Evolutionary conservation across 768 basidiomycete species (phyloP), one percentile per base, ranked within the genome.

Genomic region (Pleurotus platypus): DNA sequence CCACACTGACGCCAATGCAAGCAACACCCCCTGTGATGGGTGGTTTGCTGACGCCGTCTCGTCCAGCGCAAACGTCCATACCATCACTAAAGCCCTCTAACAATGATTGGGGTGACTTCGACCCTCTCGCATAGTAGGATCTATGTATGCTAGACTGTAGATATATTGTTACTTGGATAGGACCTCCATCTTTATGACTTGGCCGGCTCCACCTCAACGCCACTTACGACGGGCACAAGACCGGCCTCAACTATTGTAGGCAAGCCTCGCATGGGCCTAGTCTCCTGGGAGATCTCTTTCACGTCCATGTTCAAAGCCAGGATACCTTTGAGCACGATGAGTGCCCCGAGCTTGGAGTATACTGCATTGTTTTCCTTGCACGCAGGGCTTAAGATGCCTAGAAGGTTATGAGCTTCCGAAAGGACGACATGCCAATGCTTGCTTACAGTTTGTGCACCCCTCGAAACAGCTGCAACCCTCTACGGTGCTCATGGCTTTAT

Each of bases 41-140:
- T 24, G 73, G 77, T 46, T 68, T 90, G 51, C 70, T 92, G 20
- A 75, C 81, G 3, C 91, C 90, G 2, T 84, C 84, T 15, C 84
- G 78, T 66, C 84, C 85, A 27, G 66, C 80, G 26, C 82, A 83
- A 59, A 75, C 81, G 9, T 71, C 78, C 9, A 79, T 82, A 64
- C 62, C 75, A 5, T 68, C 46, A 55, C 84, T 83, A 60, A 78
- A 75, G 47, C 62, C 78, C 12, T 78, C 83, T 30, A 87, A 86
- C 62, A 79, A 85, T 61, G 85, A 85, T 58, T 91, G 88, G 87
- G 83, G 83, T 20, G 91, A 90, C 67, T 93, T 93, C 66, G 91
- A 93, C 73, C 91, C 91, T 11, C 72, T 90, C 46, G 77, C 81
- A 50, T 88, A 70, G 60, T 55, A 45, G 30, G 30, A 11, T 35